These are phyloP conservation scores for Coniosporium tulheliwenetii DNA, from an alignment of 2,329 filamentous ascomycete genomes.

Conservation along the genomic window DNA sequence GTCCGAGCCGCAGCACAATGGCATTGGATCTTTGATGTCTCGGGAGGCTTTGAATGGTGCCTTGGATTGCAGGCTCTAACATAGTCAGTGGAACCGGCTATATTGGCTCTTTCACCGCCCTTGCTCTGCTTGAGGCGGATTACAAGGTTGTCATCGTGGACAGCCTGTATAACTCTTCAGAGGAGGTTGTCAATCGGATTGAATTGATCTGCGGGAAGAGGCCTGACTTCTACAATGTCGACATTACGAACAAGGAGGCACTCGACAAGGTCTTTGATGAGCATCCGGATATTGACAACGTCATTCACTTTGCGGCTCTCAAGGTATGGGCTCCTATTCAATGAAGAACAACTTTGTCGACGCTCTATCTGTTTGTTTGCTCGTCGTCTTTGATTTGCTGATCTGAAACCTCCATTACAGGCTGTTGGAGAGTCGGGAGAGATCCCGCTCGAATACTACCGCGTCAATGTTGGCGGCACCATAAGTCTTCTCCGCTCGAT, in stretches of 20 bases:
- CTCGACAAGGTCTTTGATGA: constrained; percentile 78
- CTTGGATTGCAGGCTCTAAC: too few species aligned
- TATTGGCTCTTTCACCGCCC: constrained; percentile 92
- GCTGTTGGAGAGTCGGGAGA: constrained; percentile 91
- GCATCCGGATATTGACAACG: constrained; percentile 89
- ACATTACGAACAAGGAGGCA: constrained; percentile 72
- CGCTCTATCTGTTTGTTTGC: background rate
- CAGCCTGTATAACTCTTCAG: constrained; percentile 92
- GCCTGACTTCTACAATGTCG: constrained; percentile 68
- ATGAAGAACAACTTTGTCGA: background rate
- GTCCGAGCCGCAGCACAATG: too few species aligned
- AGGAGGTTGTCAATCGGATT: constrained; percentile 84
- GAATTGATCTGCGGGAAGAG: constrained; percentile 84
- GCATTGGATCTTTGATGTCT: too few species aligned
- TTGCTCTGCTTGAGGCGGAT: constrained; percentile 80
- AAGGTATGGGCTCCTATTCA: constrained; percentile 42
- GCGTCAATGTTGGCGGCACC: constrained; percentile 88
- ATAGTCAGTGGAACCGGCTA: constrained; percentile 78
- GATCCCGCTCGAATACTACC: constrained; percentile 94
- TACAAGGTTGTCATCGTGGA: constrained; percentile 96
- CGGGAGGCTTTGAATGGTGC: too few species aligned
- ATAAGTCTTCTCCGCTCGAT: constrained; percentile 76
- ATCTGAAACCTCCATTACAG: constrained; percentile 26
- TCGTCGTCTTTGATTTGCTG: background rate
- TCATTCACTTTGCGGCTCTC: constrained; percentile 95